phyloP scores from a whole-genome alignment of 2,329 filamentous ascomycete genomes.

The Neonectria magnoliae region DNA sequence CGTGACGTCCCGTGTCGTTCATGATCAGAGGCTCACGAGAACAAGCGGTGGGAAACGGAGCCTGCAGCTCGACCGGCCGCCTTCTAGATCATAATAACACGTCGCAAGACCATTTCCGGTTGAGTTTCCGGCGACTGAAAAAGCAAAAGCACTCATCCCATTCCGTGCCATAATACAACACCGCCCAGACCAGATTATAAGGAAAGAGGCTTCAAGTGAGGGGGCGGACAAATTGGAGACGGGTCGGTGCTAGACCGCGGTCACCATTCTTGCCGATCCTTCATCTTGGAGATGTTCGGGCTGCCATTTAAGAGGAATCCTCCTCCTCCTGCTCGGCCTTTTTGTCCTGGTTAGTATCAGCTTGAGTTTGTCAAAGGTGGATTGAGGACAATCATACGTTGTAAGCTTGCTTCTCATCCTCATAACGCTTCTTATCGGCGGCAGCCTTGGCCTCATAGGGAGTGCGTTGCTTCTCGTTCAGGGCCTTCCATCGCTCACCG shows the following conservation, averaged over 20 bases:
- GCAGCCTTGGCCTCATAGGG: slow-evolving; percentile 98
- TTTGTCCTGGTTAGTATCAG: slow-evolving; percentile 43
- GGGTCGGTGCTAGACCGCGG: background rate
- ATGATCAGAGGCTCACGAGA: slow-evolving; percentile 39
- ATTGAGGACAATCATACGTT: slow-evolving; percentile 67
- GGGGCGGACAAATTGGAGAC: slow-evolving; percentile 23
- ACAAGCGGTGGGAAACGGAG: slow-evolving; percentile 32
- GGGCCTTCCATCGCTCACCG: slow-evolving; percentile 97
- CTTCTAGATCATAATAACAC: slow-evolving; percentile 47
- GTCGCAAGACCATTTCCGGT: slow-evolving; percentile 48
- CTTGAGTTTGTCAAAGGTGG: background rate
- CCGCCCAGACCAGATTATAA: slow-evolving; percentile 52
- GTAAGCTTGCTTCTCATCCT: slow-evolving; percentile 96
- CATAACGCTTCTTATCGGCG: slow-evolving; percentile 98
- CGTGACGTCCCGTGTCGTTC: slow-evolving; percentile 36
- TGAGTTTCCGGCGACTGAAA: slow-evolving; percentile 47
- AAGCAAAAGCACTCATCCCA: slow-evolving; percentile 52
- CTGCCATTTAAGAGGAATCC: slow-evolving; percentile 56
- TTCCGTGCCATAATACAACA: slow-evolving; percentile 56
- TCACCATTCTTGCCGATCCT: background rate
- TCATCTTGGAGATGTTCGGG: background rate
- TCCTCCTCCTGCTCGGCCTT: slow-evolving; percentile 70
- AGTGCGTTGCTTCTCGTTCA: slow-evolving; percentile 89
- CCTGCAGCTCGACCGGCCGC: slow-evolving; percentile 41
- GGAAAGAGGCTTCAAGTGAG: slow-evolving; percentile 39